Conservation (phyloP, 495 filamentous ascomycete species). For the Melanomma pulvis-pyrius region DNA sequence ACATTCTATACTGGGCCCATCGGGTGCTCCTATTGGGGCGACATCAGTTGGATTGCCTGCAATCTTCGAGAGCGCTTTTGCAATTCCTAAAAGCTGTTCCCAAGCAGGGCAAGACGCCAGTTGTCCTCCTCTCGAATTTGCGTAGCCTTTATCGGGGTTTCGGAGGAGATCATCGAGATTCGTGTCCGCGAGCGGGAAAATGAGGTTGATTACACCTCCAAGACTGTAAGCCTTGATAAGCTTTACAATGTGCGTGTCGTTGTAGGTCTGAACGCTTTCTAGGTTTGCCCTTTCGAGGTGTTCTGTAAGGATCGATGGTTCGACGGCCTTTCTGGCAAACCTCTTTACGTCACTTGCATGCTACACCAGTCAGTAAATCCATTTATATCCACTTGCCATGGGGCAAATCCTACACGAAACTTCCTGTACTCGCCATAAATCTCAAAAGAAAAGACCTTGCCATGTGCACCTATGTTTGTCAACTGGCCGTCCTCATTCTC, state of each 20-base stretch:
- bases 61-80: slow-evolving; percentile 22
- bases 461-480: slow-evolving; percentile 22
- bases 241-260: slow-evolving; percentile 28
- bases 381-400: not conserved
- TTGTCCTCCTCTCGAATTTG: slow-evolving; percentile 1
- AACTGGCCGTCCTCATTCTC: slow-evolving; percentile 11
- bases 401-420: slow-evolving; percentile 14
- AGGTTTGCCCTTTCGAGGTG: slow-evolving; percentile 23
- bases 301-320: slow-evolving; percentile 5
- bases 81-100: slow-evolving; percentile 22
- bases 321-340: slow-evolving; percentile 28
- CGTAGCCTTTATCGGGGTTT: slow-evolving; percentile 3
- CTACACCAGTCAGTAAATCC: not conserved
- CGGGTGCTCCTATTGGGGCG: not conserved
- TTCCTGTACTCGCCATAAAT: slow-evolving; percentile 19
- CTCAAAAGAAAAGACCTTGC: slow-evolving; percentile 28
- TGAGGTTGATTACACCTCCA: slow-evolving; percentile 22
- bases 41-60: not conserved
- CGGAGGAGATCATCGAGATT: slow-evolving; percentile 30
- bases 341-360: slow-evolving; percentile 15
- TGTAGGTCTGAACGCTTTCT: not conserved
- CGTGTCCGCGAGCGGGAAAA: slow-evolving; percentile 28
- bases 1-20: not conserved
- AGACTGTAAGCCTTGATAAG: slow-evolving; percentile 30
- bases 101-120: slow-evolving; percentile 8